Conservation (phyloP, 1,139 yeast species). For the Chernovozyma sophiae-reginae region DNA sequence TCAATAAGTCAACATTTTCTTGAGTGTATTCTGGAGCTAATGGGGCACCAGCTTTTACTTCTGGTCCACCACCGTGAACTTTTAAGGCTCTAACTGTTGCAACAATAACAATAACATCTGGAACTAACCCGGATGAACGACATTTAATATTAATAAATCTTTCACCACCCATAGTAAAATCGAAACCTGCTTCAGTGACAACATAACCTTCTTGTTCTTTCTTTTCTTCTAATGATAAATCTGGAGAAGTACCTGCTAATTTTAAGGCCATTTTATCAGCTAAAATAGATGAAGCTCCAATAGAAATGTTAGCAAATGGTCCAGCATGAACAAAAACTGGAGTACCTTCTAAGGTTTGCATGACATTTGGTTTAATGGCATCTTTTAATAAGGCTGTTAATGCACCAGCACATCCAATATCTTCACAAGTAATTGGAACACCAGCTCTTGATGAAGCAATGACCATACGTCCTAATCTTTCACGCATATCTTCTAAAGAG, state of each 20-base stretch:
- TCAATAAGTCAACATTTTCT: constrained; percentile 82
- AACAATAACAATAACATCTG: constrained; percentile 91
- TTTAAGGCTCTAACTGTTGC: constrained; percentile 97
- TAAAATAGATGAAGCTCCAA: constrained; percentile 91
- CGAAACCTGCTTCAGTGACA: constrained; percentile 97
- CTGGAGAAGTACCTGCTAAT: constrained; percentile 70
- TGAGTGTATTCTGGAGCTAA: constrained; percentile 81
- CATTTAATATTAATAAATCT: constrained; percentile 95
- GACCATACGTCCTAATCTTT: constrained; percentile 86
- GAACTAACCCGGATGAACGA: constrained; percentile 84
- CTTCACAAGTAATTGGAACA: constrained; percentile 92
- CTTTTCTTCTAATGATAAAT: constrained; percentile 46
- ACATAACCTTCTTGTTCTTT: constrained; percentile 78
- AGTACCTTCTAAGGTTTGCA: constrained; percentile 98
- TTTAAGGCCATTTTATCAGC: constrained; percentile 96
- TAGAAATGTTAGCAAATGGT: constrained; percentile 96
- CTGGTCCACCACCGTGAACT: constrained; percentile 98
- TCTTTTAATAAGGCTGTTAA: constrained; percentile 92
- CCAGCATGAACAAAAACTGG: constrained; percentile 99
- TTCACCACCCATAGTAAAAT: constrained; percentile 99
- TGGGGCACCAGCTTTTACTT: constrained; percentile 92
- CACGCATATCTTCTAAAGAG: constrained; percentile 81
- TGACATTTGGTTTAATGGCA: constrained; percentile 93
- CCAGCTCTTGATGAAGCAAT: constrained; percentile 81
- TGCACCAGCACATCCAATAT: constrained; percentile 96